These are phyloP conservation scores for Aspergillus saccharolyticus DNA, from an alignment of 495 filamentous ascomycete species.

Conservation along the genomic window DNA sequence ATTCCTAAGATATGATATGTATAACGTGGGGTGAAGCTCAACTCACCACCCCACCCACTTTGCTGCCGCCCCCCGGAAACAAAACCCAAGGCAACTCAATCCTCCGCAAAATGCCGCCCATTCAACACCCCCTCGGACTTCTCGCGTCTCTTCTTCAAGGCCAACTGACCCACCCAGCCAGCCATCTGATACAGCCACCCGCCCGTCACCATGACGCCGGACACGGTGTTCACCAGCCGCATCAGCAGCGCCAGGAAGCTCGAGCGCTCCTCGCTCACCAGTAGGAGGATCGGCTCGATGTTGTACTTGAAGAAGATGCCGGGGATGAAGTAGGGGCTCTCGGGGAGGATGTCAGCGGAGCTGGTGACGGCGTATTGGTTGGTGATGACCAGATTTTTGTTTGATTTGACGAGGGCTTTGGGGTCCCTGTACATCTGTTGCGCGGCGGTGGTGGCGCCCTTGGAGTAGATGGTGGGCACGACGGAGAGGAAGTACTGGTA, in stretches of 20 bases:
- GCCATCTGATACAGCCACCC: slow-evolving; percentile 59
- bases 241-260: slow-evolving; percentile 69
- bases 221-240: slow-evolving; percentile 64
- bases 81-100: background rate
- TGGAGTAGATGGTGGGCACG: slow-evolving; percentile 90
- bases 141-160: slow-evolving; percentile 31
- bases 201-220: slow-evolving; percentile 57
- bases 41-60: too few relatives aligned
- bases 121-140: slow-evolving; percentile 55
- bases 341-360: slow-evolving; percentile 62
- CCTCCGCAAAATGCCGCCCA: slow-evolving; percentile 30
- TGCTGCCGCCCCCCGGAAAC: too few relatives aligned
- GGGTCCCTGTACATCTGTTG: slow-evolving; percentile 29
- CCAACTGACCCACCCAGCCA: slow-evolving; percentile 47
- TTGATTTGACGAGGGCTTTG: slow-evolving; percentile 19
- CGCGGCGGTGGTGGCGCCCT: slow-evolving; percentile 48
- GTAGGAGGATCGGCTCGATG: slow-evolving; percentile 90
- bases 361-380: slow-evolving; percentile 98
- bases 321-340: slow-evolving; percentile 60
- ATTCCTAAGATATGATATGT: too few relatives aligned
- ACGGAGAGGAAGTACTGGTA: slow-evolving; percentile 98
- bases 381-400: slow-evolving; percentile 65
- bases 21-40: too few relatives aligned
- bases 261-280: slow-evolving; percentile 75
- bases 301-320: slow-evolving; percentile 99